Conservation (phyloP, 768 basidiomycete genomes). For the Rhodotorula toruloides region DNA sequence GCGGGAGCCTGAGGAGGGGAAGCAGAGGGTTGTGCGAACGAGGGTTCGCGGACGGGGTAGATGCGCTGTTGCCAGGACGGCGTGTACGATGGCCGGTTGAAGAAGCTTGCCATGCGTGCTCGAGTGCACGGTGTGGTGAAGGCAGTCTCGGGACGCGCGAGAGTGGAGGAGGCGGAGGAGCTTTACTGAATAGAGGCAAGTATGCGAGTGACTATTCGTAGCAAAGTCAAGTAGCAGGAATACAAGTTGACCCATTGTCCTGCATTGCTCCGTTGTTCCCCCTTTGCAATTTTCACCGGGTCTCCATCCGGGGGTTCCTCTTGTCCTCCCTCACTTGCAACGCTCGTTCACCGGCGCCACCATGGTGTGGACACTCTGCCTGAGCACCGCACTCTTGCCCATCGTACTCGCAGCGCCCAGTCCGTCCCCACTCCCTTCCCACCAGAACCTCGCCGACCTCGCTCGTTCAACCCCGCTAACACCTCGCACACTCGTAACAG, state of each 20-base stretch:
- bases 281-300: no score
- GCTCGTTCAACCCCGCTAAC: background rate
- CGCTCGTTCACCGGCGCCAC: background rate
- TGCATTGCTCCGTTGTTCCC: no score
- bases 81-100: slow-evolving; percentile 1
- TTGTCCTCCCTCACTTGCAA: background rate
- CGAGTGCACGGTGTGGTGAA: no score
- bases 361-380: no score
- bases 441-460: background rate
- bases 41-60: slow-evolving; percentile 12
- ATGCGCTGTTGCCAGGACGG: slow-evolving; percentile 22
- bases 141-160: background rate
- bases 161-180: background rate
- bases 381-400: no score
- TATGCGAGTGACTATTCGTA: no score
- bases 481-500: background rate
- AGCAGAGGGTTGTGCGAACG: background rate
- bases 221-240: no score
- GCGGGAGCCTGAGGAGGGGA: background rate
- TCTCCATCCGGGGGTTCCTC: no score
- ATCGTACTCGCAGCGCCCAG: background rate
- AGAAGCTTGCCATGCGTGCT: slow-evolving; percentile 13
- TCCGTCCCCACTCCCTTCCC: background rate
- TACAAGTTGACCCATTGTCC: no score
- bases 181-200: no score